Percentiles rank a stretch among this genome's conserved stretches.
Conservation (phyloP, 2,329 filamentous ascomycete genomes). For the Penicillium sp. region DNA sequence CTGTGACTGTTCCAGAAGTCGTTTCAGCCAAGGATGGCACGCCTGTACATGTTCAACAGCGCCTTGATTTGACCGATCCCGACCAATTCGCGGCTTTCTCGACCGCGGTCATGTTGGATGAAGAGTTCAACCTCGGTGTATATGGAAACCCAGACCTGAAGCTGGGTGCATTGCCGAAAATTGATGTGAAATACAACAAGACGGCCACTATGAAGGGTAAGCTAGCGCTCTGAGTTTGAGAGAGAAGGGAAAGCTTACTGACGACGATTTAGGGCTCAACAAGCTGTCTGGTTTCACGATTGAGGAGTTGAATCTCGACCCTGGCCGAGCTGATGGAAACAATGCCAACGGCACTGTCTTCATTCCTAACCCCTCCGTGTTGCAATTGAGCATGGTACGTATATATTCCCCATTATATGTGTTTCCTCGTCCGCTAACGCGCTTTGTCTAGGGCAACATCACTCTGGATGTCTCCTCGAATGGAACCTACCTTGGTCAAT, state of each 20-base stretch:
- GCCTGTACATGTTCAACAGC: slow-evolving; percentile 49
- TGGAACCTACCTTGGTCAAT: slow-evolving; percentile 54
- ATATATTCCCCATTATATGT: neutral
- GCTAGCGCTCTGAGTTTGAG: slow-evolving; percentile 4
- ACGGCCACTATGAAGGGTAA: slow-evolving; percentile 62
- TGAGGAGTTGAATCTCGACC: slow-evolving; percentile 53
- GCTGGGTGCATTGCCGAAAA: slow-evolving; percentile 55
- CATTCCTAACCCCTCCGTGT: slow-evolving; percentile 65
- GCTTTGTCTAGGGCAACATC: slow-evolving; percentile 54
- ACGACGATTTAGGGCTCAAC: slow-evolving; percentile 57
- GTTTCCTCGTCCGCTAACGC: slow-evolving; percentile 8
- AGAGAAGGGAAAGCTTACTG: neutral
- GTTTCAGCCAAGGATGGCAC: slow-evolving; percentile 49
- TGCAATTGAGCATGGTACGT: slow-evolving; percentile 58
- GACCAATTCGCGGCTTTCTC: slow-evolving; percentile 57
- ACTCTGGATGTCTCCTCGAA: slow-evolving; percentile 58
- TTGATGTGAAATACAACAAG: slow-evolving; percentile 60
- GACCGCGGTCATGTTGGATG: slow-evolving; percentile 53
- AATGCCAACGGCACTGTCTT: slow-evolving; percentile 60
- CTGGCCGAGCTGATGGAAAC: slow-evolving; percentile 48
- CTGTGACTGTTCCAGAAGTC: slow-evolving; percentile 51
- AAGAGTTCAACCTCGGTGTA: slow-evolving; percentile 56
- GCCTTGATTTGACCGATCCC: slow-evolving; percentile 48
- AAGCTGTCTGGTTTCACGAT: slow-evolving; percentile 58
- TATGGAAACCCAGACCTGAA: slow-evolving; percentile 59